Evolutionary conservation across 257 asterid species (phyloP), one percentile per base, ranked within the genome.

Genomic region (Capsicum chinense): DNA sequence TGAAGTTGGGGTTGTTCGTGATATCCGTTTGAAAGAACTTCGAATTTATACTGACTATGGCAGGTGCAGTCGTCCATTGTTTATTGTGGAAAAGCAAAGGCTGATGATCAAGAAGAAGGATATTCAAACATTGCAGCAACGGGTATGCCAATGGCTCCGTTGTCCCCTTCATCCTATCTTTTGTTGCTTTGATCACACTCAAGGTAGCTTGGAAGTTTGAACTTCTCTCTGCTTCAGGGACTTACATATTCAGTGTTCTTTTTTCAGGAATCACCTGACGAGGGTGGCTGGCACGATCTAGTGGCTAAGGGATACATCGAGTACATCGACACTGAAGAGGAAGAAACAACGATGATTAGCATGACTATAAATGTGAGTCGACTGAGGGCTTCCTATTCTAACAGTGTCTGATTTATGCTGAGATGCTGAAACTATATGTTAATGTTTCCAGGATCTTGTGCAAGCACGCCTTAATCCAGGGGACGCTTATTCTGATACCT

Each of bases 1-100:
- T n/a, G 99, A 96, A 90, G 99, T 96, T 84, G 98, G 97, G 64
- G 99, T 96, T 78, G 99, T 96, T 79, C 97, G 98, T 66, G 99
- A 96, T 91, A 91, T 93, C 87, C 95, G 97, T 64, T 83, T 96
- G 94, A 94, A 92, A 85, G 99, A 96, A 89, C 96, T 94, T 48
- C 91, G 99, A 17, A 94, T 94, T 83, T 94, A 94, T 84, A 96
- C 99, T 17, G 99, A 96, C 87, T 96, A 96, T 89, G 99, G 99
- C 33, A 96, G 99, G 85, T 96, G 99, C 98, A 96, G 99, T 90
- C 98, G 99, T 59, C 99, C 98, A 26, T 86, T 96, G 79, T 96
- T 96, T 88, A 96, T 96, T 74, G 99, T 96, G 87, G 99, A 94
- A 81, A 96, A 96, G 85, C 98, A 93, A 87, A 92, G 93, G 83